Conservation (phyloP, 2,329 filamentous ascomycete species). For the Ceratocystis lukuohia region DNA sequence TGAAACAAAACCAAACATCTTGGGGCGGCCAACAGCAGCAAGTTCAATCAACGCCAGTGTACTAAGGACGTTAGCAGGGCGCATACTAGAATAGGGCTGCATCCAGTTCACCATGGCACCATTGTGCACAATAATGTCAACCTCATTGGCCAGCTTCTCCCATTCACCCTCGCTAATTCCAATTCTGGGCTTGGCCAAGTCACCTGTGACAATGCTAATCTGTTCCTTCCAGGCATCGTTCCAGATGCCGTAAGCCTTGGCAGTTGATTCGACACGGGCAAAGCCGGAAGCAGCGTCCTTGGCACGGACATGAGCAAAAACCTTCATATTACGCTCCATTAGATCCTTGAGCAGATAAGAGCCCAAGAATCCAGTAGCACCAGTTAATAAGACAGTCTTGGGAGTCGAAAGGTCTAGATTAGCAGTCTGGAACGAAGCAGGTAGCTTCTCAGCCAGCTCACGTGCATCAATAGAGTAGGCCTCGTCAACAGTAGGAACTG, state of each 20-base stretch:
- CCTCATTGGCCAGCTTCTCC: conserved; percentile 49
- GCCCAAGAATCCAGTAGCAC: conserved; percentile 80
- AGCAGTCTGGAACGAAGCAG: conserved; percentile 27
- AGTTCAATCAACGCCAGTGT: conserved; percentile 65
- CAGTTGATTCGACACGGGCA: conserved; percentile 52
- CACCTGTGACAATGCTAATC: conserved; percentile 56
- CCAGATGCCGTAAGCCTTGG: conserved; percentile 71
- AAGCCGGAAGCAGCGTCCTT: conserved; percentile 47
- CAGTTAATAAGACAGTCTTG: conserved; percentile 64
- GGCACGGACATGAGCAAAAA: conserved; percentile 65
- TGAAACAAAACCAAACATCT: conserved; percentile 67
- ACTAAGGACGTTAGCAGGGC: conserved; percentile 62
- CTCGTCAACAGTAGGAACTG: conserved; percentile 24
- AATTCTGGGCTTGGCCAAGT: conserved; percentile 58
- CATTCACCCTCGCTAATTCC: conserved; percentile 56
- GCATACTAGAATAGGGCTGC: conserved; percentile 58
- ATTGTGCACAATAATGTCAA: conserved; percentile 70
- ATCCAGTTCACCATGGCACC: conserved; percentile 76
- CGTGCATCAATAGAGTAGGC: conserved; percentile 41
- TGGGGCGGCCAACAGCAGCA: conserved; percentile 63
- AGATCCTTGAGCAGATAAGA: conserved; percentile 67
- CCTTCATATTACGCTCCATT: conserved; percentile 46
- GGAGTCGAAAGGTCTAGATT: conserved; percentile 24
- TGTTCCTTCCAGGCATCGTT: conserved; percentile 50
- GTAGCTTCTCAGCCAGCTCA: conserved; percentile 38